Evolutionary conservation across 306 rosid genomes (phyloP).

Genomic region (Lathyrus sativus): DNA sequence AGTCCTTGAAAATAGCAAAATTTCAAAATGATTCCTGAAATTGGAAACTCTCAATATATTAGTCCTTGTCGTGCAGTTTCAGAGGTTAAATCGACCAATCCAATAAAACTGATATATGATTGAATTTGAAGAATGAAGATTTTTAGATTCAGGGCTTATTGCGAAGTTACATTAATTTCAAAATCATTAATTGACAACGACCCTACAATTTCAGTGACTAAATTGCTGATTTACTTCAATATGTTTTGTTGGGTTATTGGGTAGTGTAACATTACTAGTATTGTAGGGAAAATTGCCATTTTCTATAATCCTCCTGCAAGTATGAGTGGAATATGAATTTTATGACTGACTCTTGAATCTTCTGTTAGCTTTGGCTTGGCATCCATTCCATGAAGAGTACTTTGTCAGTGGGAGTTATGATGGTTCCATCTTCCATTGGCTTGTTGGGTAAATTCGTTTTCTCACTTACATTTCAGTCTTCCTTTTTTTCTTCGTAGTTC

Average conservation of each 20-base stretch:
- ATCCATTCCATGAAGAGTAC: conserved; percentile 97
- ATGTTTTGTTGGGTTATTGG: conserved; percentile 10
- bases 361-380: conserved; percentile 93
- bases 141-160: too few species aligned
- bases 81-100: too few species aligned
- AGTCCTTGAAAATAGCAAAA: too few species aligned
- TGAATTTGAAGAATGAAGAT: too few species aligned
- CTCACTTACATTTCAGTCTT: conserved; percentile 24
- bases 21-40: too few species aligned
- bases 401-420: conserved; percentile 98
- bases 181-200: neutral
- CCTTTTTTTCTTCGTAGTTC: conserved; percentile 17
- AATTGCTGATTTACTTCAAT: neutral
- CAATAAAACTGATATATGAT: too few species aligned
- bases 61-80: too few species aligned
- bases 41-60: too few species aligned
- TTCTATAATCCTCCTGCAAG: conserved; percentile 36
- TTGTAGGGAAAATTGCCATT: conserved; percentile 5
- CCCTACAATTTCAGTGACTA: neutral
- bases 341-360: conserved; percentile 37
- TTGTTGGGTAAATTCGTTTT: conserved; percentile 76
- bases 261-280: conserved; percentile 17
- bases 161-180: neutral
- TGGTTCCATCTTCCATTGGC: conserved; percentile 98
- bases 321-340: conserved; percentile 34